Evolutionary conservation across 176 grass and related monocot genomes (phyloP), one percentile per base, ranked within the genome.

Genomic region (Carex littledalei): DNA sequence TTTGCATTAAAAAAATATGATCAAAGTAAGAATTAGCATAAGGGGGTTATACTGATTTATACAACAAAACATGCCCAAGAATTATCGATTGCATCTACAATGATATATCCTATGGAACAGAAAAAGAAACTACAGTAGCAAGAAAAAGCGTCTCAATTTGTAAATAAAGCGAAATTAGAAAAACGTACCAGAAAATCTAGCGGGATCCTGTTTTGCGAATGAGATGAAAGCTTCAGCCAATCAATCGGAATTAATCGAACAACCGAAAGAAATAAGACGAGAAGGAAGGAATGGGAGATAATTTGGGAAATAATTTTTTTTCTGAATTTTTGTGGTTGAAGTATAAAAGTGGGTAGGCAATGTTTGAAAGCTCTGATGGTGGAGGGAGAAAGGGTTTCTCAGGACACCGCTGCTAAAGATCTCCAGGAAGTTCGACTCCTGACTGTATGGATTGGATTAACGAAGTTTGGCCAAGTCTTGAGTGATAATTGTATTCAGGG

Each of bases 101-200:
- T 10, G 24, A 67, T 16, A 12, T 15, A 67, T 67, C 61, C 21
- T 63, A 29, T 63, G 61, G 2, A 24, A 6, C 61, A 63, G 18
- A 2, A 22, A 26, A 67, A 32, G 4, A 34, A 14, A 32, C 26
- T 34, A 35, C 31, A 67, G 31, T 15, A 73, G 7, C 15, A 70
- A 70, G 13, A 6, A 70, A 67, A 73, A 20, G 69, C 41, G 4
- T 41, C 6, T 45, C 5, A 21, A 73, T 73, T 49, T 47, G 69
- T 13, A 21, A 73, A 49, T 11, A 49, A n/a, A 73, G 52, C 21
- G 24, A 31, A 54, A 78, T 29, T 14, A 55, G 24, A 78, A 77
- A 39, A 41, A 56, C 49, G 74, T 31, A 78, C 74, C 49, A 56
- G 74, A 56, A 78, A 78, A 78, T 13, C 74, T 55, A 78, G 50